phyloP scores from a whole-genome alignment of 2,329 filamentous ascomycete genomes.

The Tolypocladium inflatum region DNA sequence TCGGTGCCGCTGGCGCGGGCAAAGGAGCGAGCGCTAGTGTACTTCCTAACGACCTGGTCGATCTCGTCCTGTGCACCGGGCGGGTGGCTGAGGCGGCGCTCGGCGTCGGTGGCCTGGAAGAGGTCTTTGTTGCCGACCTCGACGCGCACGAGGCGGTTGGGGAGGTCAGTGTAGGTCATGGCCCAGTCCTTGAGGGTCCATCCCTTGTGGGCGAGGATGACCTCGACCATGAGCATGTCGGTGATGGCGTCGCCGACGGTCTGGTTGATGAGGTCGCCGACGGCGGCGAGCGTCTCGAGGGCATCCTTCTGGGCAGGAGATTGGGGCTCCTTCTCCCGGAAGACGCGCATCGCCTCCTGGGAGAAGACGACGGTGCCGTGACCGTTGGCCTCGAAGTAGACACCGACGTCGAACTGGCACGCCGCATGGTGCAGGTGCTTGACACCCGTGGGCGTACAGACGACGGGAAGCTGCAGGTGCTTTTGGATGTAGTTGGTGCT shows the following conservation, averaged over 20 bases:
- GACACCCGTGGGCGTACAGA: slow-evolving; percentile 90
- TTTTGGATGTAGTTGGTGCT: slow-evolving; percentile 88
- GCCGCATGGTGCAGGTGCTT: slow-evolving; percentile 98
- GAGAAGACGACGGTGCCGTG: slow-evolving; percentile 97
- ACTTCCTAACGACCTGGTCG: slow-evolving; percentile 80
- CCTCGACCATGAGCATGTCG: slow-evolving; percentile 91
- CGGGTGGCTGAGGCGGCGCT: slow-evolving; percentile 76
- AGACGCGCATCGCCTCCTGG: slow-evolving; percentile 66
- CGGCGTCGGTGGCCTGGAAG: slow-evolving; percentile 87
- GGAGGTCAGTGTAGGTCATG: slow-evolving; percentile 84
- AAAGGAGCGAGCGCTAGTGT: slow-evolving; percentile 81
- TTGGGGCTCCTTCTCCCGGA: slow-evolving; percentile 72
- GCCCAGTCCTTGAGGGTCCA: slow-evolving; percentile 91
- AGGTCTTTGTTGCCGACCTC: slow-evolving; percentile 80
- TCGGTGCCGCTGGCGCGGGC: slow-evolving; percentile 91
- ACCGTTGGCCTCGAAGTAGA: slow-evolving; percentile 98
- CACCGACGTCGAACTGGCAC: slow-evolving; percentile 85
- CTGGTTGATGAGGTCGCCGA: slow-evolving; percentile 93
- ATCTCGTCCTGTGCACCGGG: slow-evolving; percentile 75
- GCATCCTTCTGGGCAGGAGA: slow-evolving; percentile 88
- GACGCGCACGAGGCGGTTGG: slow-evolving; percentile 89
- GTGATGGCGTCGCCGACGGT: slow-evolving; percentile 93
- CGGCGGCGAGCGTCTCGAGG: slow-evolving; percentile 71
- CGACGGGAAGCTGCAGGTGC: slow-evolving; percentile 77
- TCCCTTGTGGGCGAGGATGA: slow-evolving; percentile 88